Base-by-base conservation (phyloP, 2,329 filamentous ascomycete species). In the Fusarium sp. region DNA sequence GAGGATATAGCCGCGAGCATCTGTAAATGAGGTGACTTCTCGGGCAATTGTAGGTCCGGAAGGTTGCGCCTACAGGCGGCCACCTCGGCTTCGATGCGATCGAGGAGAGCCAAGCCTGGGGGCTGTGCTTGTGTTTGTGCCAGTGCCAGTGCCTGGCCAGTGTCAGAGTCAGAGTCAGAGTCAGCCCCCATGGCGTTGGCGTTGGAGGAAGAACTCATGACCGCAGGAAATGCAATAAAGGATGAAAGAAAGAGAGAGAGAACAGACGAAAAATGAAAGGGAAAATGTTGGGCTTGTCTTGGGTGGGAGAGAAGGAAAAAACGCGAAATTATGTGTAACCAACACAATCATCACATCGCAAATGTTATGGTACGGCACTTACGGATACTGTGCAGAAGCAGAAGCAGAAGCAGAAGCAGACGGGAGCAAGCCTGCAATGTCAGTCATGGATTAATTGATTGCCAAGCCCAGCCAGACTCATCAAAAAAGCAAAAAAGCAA, bases 31-130 rank as follows among this genome's bases (percentile, higher is more conserved):
- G n/a, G n/a, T n/a, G n/a, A n/a, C n/a, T n/a, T n/a, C n/a, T n/a
- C n/a, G n/a, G n/a, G n/a, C n/a, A n/a, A n/a, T n/a, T n/a, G n/a
- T n/a, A n/a, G n/a, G n/a, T n/a, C n/a, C n/a, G n/a, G n/a, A n/a
- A n/a, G n/a, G n/a, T 26, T 26, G 26, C 35, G 37, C 41, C 35
- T 39, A 29, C 46, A 64, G 20, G 21, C 31, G 24, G 31, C 29
- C 24, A 67, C 35, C 20, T 64, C 41, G 29, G 50, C 24, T 21
- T 54, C 29, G 31, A 68, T 59, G 38, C 29, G 54, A 29, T 42
- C 20, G 31, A 42, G 7, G 10, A 48, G 21, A 20, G 49, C 20
- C 20, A 46, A 33, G 35, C 38, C 39, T 15, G 31, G 20, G 15
- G 43, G 57, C 9, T 33, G n/a, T 23, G 29, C 33, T 9, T 26